Conservation (phyloP, 768 basidiomycete species). For the Boletus speciosus region DNA sequence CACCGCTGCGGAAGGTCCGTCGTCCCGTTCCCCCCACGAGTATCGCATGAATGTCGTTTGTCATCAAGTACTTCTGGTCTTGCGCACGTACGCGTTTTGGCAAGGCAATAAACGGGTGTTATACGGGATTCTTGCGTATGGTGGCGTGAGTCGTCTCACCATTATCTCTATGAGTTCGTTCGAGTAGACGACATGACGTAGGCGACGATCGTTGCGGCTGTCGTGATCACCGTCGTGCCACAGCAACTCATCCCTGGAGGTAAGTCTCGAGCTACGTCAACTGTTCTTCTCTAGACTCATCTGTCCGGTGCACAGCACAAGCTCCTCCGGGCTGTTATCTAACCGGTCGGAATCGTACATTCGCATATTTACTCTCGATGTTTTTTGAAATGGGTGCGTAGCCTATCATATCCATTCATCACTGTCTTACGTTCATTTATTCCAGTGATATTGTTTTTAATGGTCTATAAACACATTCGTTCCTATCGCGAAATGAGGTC, state of each 20-base stretch:
- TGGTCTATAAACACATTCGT: background rate
- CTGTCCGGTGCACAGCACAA: background rate
- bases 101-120: slow-evolving; percentile 6
- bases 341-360: background rate
- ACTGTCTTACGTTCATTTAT: background rate
- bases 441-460: slow-evolving; percentile 10
- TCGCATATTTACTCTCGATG: slow-evolving; percentile 8
- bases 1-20: slow-evolving; percentile 7
- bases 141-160: slow-evolving; percentile 1
- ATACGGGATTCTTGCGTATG: slow-evolving; percentile 9
- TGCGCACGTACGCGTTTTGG: slow-evolving; percentile 23
- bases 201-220: slow-evolving; percentile 2
- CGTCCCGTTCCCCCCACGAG: background rate
- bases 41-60: background rate
- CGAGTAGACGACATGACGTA: background rate
- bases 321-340: background rate
- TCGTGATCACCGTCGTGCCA: background rate
- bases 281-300: background rate
- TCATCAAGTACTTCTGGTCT: slow-evolving; percentile 10
- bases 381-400: slow-evolving; percentile 7
- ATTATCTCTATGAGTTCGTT: background rate
- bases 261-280: background rate
- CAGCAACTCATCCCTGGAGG: slow-evolving; percentile 2
- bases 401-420: background rate
- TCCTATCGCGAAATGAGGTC: background rate